Conservation (phyloP, 2,329 filamentous ascomycete species). For the Phialophora chinensis region DNA sequence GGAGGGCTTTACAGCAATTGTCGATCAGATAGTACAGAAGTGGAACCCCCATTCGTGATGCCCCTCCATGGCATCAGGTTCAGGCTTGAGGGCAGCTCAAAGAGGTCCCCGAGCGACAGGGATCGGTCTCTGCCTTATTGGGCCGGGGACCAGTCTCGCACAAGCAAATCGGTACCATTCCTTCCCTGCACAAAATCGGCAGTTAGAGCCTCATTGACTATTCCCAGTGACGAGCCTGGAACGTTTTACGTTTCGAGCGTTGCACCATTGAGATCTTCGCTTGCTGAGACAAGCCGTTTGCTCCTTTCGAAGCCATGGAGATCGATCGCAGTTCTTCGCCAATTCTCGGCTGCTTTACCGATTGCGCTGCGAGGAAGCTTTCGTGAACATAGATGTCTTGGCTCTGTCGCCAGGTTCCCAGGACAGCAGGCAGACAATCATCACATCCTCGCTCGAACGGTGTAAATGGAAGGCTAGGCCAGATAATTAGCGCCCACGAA, state of each 20-base stretch:
- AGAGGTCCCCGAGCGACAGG: slow-evolving; percentile 22
- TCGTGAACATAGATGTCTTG: neutral
- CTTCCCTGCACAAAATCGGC: slow-evolving; percentile 14
- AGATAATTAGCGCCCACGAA: neutral
- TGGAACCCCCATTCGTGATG: slow-evolving; percentile 21
- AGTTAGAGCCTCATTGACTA: slow-evolving; percentile 20
- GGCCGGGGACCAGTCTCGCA: slow-evolving; percentile 18
- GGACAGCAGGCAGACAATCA: neutral
- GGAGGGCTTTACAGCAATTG: slow-evolving; percentile 78
- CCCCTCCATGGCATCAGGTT: neutral
- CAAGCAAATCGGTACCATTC: slow-evolving; percentile 27
- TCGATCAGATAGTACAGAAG: slow-evolving; percentile 67
- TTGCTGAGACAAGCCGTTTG: slow-evolving; percentile 2
- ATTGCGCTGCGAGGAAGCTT: neutral
- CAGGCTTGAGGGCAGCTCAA: neutral
- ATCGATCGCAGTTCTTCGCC: slow-evolving; percentile 19
- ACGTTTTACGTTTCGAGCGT: neutral
- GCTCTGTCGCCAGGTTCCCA: neutral
- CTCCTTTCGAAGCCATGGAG: neutral
- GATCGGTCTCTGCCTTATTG: slow-evolving; percentile 18
- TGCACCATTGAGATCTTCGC: slow-evolving; percentile 18
- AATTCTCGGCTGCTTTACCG: slow-evolving; percentile 13
- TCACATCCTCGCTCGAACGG: neutral
- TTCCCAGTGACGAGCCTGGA: slow-evolving; percentile 15
- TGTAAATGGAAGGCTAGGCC: neutral